Evolutionary conservation across 2,329 filamentous ascomycete species (phyloP), one percentile per base, ranked within the genome.

Genomic region (Didymella arachidicola): DNA sequence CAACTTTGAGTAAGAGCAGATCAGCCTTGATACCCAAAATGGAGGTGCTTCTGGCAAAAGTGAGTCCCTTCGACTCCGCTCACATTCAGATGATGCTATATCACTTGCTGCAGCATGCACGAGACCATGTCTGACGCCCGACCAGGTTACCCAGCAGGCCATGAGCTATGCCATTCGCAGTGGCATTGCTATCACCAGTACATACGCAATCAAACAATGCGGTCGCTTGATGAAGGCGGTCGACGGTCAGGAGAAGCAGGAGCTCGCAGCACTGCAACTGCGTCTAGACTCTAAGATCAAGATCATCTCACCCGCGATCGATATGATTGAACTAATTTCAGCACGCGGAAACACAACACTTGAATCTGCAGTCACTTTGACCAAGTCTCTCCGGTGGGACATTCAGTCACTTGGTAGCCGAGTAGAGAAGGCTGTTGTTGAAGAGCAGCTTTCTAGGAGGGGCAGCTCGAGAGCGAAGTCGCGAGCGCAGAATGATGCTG

Each of bases 151-250:
- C 58, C 84, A 89, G 67, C 92, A 96, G 79, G 91, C 92, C 48
- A 89, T 96, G 84, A 96, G 92, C 79, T 96, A 95, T 85, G 93
- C 93, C 74, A 93, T 97, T 70, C 84, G 91, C 78, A 81, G 92
- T 18, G 93, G 93, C 48, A 89, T 98, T 65, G 87, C 90, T 47
- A 85, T 97, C 65, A 97, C 93, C 2, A 92, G 92, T 51, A 87
- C 84, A 38, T 96, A 93, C 79, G 91, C 93, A n/a, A 83, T 97
- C 62, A 86, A 86, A 57, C 92, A 97, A 77, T 93, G 90, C 57
- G 87, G 89, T 1, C 86, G 90, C 41, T 80, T 97, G 12, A 81
- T 97, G 58, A 91, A 90, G 78, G 84, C 85, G 22, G 47, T 55
- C 56, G 57, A 59, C 30, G 86, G 93, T 69, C 85, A 84, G 66